Evolutionary conservation across 192 early-diverging fungal genomes (phyloP), one percentile per base, ranked within the genome.

Genomic region (Backusella psychrophila): DNA sequence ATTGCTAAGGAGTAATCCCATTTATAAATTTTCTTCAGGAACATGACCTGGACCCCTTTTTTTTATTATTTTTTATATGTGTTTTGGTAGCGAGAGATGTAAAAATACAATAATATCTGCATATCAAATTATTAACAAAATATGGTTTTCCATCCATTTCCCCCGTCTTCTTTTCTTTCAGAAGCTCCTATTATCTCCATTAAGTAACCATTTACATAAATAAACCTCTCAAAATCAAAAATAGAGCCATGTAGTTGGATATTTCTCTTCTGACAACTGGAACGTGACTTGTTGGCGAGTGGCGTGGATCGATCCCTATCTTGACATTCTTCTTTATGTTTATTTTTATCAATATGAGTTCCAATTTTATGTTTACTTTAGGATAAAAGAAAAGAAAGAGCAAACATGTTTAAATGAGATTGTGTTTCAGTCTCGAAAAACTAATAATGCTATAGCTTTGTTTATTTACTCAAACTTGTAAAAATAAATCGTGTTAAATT

Each of bases 1-100:
- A 56, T 21, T 56, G 53, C 53, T 56, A 56, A 56, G 53, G 53
- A 56, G 53, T 56, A 23, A 56, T 56, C 53, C 53, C 53, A 56
- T 56, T 56, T 56, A 56, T 56, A 56, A 56, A 44, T 44, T 6
- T n/a, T 56, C 53, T 56, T 56, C n/a, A 56, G 53, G 53, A 56
- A 56, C 53, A 56, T 56, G 21, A 56, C 53, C 42, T 44, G 15
- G 1, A 7, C 53, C 53, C 21, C 21, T 23, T 21, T 56, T 56
- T 49, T 26, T 56, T 56, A 9, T 1, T 56, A 56, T 56, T 56
- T 52, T 52, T 15, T 44, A 44, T 44, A 44, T 44, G 14, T 17
- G 5, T 56, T 21, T 56, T 56, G 19, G 53, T 56, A 56, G 8
- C 19, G 2, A 56, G n/a, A 56, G 2, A 56, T 53, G 23, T 11